phyloP scores from a whole-genome alignment of 2,329 filamentous ascomycete species.

The Talaromyces funiculosus region DNA sequence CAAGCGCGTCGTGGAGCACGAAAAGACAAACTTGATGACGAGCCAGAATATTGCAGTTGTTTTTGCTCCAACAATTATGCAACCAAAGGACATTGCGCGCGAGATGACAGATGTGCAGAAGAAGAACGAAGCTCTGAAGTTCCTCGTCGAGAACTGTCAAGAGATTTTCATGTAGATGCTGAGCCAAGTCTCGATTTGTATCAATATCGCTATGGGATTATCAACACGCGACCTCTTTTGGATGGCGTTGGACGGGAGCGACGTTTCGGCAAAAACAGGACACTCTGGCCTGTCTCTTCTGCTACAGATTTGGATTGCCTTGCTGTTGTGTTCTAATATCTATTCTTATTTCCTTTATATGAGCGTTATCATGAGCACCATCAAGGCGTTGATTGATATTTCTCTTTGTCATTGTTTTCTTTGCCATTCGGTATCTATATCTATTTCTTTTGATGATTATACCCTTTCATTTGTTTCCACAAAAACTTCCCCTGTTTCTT shows the following conservation, averaged over 20 bases:
- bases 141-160: constrained; percentile 83
- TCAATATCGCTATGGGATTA: background rate
- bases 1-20: constrained; percentile 73
- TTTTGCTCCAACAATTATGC: constrained; percentile 96
- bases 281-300: background rate
- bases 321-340: background rate
- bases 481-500: background rate
- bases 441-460: constrained; percentile 9
- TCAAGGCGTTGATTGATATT: constrained; percentile 5
- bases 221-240: background rate
- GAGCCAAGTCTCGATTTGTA: background rate
- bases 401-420: background rate
- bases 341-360: constrained; percentile 8
- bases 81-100: constrained; percentile 78
- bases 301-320: background rate
- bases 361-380: constrained; percentile 12
- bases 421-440: constrained; percentile 7
- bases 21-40: constrained; percentile 90
- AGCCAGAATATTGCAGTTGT: constrained; percentile 94
- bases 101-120: constrained; percentile 95
- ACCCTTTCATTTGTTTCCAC: constrained; percentile 1
- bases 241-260: background rate
- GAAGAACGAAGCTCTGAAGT: constrained; percentile 89
- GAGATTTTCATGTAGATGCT: constrained; percentile 59
- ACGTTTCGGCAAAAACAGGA: background rate